A percentile compares a stretch with the other conserved stretches of the same genome.
These are phyloP conservation scores for Fusarium sp. DNA, from an alignment of 2,329 filamentous ascomycete species.

Conservation along the genomic window DNA sequence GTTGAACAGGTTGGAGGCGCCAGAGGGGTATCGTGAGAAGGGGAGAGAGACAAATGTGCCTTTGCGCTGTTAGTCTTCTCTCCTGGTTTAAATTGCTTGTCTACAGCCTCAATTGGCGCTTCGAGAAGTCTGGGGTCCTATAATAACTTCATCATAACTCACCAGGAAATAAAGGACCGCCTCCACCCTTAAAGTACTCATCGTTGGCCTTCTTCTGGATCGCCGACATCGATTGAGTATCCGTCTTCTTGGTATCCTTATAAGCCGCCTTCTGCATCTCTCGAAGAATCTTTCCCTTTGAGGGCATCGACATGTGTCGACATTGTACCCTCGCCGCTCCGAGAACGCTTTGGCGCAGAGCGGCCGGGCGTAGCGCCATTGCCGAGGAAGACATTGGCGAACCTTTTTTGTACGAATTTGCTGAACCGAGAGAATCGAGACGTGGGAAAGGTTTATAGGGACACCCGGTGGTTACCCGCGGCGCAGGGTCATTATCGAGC, in stretches of 20 bases:
- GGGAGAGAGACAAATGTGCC: conserved; percentile 63
- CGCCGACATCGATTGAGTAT: conserved; percentile 47
- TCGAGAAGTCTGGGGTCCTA: not conserved
- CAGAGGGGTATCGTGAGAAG: conserved; percentile 49
- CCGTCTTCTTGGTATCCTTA: conserved; percentile 40
- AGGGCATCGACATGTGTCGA: conserved; percentile 46
- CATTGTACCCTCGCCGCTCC: conserved; percentile 40
- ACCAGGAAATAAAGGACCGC: conserved; percentile 52
- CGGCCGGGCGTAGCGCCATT: conserved; percentile 40
- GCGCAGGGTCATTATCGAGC: conserved; percentile 44
- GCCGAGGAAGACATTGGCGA: conserved; percentile 35
- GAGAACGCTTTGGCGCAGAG: conserved; percentile 35
- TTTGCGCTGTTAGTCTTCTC: conserved; percentile 38
- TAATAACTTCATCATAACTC: conserved; percentile 26
- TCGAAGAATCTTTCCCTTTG: conserved; percentile 42
- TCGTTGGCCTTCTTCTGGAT: conserved; percentile 48
- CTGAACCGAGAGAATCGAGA: not conserved
- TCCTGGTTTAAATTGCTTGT: not conserved
- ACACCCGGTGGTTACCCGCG: conserved; percentile 41
- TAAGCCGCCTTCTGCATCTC: conserved; percentile 46
- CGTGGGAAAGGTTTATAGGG: conserved; percentile 3
- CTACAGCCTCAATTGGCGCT: conserved; percentile 8
- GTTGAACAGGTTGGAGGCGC: conserved; percentile 45
- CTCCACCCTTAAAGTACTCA: conserved; percentile 51
- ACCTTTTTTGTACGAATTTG: not conserved